These are phyloP conservation scores for Fusarium verrucosum DNA, from an alignment of 2,329 filamentous ascomycete genomes.

Conservation along the genomic window DNA sequence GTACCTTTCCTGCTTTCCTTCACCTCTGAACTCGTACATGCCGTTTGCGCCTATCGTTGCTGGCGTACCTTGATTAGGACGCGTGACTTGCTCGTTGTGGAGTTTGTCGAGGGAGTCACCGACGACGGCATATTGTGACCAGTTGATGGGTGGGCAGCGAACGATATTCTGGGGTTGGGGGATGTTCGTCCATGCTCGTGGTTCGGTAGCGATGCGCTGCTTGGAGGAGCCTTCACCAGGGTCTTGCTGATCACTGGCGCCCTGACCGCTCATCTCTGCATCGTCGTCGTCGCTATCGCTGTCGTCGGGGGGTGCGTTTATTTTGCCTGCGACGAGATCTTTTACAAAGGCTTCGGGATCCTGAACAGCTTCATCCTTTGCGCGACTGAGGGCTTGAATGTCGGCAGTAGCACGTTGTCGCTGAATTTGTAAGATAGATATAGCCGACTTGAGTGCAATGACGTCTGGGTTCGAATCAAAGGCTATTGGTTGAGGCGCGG, in stretches of 20 bases:
- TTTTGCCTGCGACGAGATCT: conserved; percentile 71
- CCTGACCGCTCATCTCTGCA: conserved; percentile 40
- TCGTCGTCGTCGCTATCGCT: conserved; percentile 47
- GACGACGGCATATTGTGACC: conserved; percentile 92
- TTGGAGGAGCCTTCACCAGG: conserved; percentile 37
- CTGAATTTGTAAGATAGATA: conserved; percentile 88
- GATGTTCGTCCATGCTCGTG: conserved; percentile 67
- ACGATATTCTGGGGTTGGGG: conserved; percentile 84
- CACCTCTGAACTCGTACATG: conserved; percentile 61
- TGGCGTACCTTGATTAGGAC: conserved; percentile 67
- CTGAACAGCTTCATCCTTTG: conserved; percentile 75
- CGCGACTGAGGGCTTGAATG: conserved; percentile 72
- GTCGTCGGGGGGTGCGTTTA: conserved; percentile 51
- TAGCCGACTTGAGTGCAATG: conserved; percentile 84
- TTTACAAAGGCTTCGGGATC: conserved; percentile 77
- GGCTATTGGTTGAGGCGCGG: conserved; percentile 62
- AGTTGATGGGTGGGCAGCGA: conserved; percentile 89
- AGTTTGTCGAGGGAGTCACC: conserved; percentile 81
- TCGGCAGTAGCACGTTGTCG: conserved; percentile 79
- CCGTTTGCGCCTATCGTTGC: conserved; percentile 56
- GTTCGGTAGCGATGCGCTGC: conserved; percentile 38
- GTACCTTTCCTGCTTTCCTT: conserved; percentile 56
- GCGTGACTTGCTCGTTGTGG: conserved; percentile 78
- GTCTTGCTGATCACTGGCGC: conserved; percentile 45
- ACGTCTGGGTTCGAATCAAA: conserved; percentile 81